Conservation (phyloP, 768 basidiomycete species). For the Auricularia sp. region DNA sequence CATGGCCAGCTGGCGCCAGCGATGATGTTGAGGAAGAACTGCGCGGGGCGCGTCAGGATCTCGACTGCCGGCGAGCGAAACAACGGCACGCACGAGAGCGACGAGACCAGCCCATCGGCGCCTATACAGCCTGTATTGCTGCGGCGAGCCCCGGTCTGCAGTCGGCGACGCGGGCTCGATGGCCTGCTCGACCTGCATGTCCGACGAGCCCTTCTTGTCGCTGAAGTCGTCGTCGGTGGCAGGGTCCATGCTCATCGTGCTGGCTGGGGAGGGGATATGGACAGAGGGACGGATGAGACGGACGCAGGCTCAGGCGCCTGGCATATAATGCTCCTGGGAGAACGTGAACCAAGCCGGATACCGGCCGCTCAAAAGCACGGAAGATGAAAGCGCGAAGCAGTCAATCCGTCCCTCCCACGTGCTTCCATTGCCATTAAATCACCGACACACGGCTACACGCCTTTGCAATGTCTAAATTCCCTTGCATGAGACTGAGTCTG, state of each 20-base stretch:
- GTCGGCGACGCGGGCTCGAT: background rate
- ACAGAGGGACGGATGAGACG: background rate
- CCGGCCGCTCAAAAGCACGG: too few species aligned
- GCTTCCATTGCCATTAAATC: too few species aligned
- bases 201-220: background rate
- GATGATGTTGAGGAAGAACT: conserved; percentile 45
- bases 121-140: conserved; percentile 54
- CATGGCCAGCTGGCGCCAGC: conserved; percentile 64
- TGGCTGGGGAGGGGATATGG: background rate
- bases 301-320: background rate
- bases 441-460: too few species aligned
- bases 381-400: too few species aligned
- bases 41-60: background rate
- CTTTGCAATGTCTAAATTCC: too few species aligned
- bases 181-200: background rate
- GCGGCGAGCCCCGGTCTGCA: background rate
- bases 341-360: background rate
- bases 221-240: background rate
- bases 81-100: conserved; percentile 39
- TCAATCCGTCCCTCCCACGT: too few species aligned
- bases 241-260: background rate
- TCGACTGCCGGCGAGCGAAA: background rate
- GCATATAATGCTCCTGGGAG: background rate
- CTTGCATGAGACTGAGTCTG: too few species aligned
- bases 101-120: conserved; percentile 54